phyloP scores from a whole-genome alignment of 2,329 filamentous ascomycete species.

The Fusarium nygamai region DNA sequence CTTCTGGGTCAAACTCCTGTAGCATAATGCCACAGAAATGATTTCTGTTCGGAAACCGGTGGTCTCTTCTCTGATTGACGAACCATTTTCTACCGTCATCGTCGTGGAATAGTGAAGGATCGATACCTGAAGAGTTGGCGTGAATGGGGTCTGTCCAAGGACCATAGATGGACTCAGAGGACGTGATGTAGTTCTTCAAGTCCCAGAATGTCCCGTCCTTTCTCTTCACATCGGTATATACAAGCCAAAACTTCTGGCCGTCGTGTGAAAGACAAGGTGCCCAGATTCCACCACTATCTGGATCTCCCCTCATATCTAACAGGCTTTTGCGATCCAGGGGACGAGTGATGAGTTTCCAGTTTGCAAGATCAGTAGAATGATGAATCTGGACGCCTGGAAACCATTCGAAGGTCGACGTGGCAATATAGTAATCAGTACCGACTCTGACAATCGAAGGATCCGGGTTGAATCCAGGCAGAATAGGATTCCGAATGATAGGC shows the following conservation, averaged over 20 bases:
- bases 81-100: constrained; percentile 66
- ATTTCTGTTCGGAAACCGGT: constrained; percentile 54
- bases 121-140: constrained; percentile 69
- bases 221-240: constrained; percentile 72
- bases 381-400: constrained; percentile 64
- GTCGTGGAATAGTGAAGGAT: constrained; percentile 68
- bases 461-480: constrained; percentile 65
- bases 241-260: constrained; percentile 67
- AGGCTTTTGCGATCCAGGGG: constrained; percentile 60
- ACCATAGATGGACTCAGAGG: constrained; percentile 56
- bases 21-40: constrained; percentile 65
- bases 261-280: constrained; percentile 71
- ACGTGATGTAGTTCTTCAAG: constrained; percentile 66
- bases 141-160: constrained; percentile 70
- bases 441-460: constrained; percentile 64
- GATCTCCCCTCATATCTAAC: constrained; percentile 66
- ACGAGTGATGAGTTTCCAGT: constrained; percentile 59
- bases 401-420: constrained; percentile 65
- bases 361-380: constrained; percentile 61
- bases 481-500: constrained; percentile 61
- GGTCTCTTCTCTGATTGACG: constrained; percentile 65
- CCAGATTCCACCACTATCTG: constrained; percentile 69
- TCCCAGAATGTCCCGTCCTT: constrained; percentile 73
- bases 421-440: constrained; percentile 63
- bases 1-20: constrained; percentile 63